Base-by-base conservation (phyloP, 208 protist genomes). In the Hexamita inflata region DNA sequence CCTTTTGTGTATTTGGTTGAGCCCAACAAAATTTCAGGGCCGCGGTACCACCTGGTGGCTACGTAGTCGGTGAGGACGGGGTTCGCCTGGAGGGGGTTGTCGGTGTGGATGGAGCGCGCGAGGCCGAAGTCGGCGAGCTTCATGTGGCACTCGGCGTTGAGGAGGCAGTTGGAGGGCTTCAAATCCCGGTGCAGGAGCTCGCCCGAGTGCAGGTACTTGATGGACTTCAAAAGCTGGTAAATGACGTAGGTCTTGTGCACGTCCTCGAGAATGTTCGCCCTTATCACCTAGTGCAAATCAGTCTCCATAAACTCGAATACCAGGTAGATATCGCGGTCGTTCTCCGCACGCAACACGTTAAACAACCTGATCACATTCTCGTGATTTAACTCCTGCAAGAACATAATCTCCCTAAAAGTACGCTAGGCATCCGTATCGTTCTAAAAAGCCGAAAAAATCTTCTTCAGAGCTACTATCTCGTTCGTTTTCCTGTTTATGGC, bases 71-170 rank as follows among this genome's bases (percentile, higher is more conserved):
- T 76, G 0, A 73, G 15, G 1, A 78, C 1, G 24, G 67, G 68
- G n/a, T 66, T 61, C 7, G 4, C 0, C 0, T 34, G 0, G 28
- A 41, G 0, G 0, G 11, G 35, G 19, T 30, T 11, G 34, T 45
- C 30, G 0, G 78, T 26, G 1, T 70, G 15, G 41, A 81, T 79
- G 38, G 77, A 81, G 7, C 83, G 2, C 11, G 81, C 81, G 0
- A 95, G 88, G 28, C 93, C 92, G 84, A 96, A 96, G 81, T 96
- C 93, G 11, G 89, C 91, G 19, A 96, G 89, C 82, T 96, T 96
- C 28, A 95, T 86, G 34, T 90, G 82, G 60, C 92, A 93, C 24
- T 91, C 88, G 9, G 84, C 86, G 83, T 96, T 96, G 41, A 93
- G 85, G 28, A 98, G 83, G 30, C 96, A 84, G 81, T 98, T 98